A percentile compares a stretch with the other conserved stretches of the same genome.
These are phyloP conservation scores for Neotropicomus parvogracilis DNA, from an alignment of 1,284 basidiomycete genomes.

Conservation along the genomic window DNA sequence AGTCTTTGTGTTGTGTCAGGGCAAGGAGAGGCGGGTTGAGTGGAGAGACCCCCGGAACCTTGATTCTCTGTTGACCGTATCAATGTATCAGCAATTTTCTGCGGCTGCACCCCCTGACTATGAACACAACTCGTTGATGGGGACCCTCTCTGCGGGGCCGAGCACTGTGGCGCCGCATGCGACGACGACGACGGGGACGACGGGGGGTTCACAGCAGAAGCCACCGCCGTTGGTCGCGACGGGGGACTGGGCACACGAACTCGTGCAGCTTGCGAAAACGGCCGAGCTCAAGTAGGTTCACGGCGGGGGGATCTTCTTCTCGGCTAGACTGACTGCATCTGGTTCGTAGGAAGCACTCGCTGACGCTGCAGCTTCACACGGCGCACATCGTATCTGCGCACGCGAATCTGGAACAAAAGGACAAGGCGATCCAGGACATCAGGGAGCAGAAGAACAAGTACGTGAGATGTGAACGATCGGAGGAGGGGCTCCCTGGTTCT, in stretches of 20 bases:
- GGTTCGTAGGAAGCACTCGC: slow-evolving; percentile 64
- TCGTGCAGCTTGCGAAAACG: slow-evolving; percentile 76
- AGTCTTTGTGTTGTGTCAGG: slow-evolving; percentile 13
- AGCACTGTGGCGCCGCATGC: slow-evolving; percentile 35
- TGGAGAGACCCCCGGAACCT: slow-evolving; percentile 31
- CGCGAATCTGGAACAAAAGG: slow-evolving; percentile 69
- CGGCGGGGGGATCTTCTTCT: slow-evolving; percentile 1
- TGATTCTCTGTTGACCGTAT: slow-evolving; percentile 20
- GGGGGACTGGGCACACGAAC: slow-evolving; percentile 79
- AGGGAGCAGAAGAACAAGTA: slow-evolving; percentile 79
- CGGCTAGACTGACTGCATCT: slow-evolving; percentile 12
- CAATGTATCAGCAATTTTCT: slow-evolving; percentile 39
- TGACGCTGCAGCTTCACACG: slow-evolving; percentile 76
- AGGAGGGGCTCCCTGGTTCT: slow-evolving; percentile 8
- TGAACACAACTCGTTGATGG: slow-evolving; percentile 33
- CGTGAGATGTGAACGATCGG: slow-evolving; percentile 22
- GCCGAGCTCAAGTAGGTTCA: slow-evolving; percentile 69
- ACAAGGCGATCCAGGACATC: slow-evolving; percentile 71
- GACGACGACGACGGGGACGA: slow-evolving; percentile 24
- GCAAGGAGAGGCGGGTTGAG: slow-evolving; percentile 3
- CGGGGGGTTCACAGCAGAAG: slow-evolving; percentile 23
- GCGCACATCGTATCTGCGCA: slow-evolving; percentile 82
- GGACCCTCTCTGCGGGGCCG: slow-evolving; percentile 32
- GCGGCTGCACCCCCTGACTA: slow-evolving; percentile 34
- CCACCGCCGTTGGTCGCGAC: slow-evolving; percentile 58